Evolutionary conservation across 257 asterid genomes (phyloP).

Genomic region (Penstemon newberryi): DNA sequence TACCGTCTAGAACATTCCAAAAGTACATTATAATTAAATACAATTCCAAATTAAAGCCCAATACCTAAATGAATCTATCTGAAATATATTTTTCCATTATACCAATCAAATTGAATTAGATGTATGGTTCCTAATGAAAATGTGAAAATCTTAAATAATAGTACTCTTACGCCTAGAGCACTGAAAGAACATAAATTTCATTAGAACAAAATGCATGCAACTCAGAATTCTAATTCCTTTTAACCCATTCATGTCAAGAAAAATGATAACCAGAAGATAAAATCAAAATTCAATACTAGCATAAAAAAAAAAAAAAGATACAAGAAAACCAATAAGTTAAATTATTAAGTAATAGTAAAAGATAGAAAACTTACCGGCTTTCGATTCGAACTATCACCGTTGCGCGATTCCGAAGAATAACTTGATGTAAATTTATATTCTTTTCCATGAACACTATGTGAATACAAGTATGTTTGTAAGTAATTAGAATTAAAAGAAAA

Average conservation of each 20-base stretch:
- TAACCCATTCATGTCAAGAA: neutral
- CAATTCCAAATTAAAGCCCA: no score
- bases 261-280: neutral
- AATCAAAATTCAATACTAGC: neutral
- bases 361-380: slow-evolving; percentile 26
- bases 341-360: neutral
- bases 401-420: neutral
- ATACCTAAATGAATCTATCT: no score
- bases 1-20: no score
- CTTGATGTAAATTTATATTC: no score
- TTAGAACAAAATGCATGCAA: no score
- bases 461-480: slow-evolving; percentile 24
- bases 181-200: no score
- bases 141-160: no score
- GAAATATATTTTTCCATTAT: no score
- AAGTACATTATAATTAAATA: no score
- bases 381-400: neutral
- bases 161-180: no score
- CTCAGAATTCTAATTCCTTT: neutral
- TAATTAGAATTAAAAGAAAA: slow-evolving; percentile 13
- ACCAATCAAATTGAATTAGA: no score
- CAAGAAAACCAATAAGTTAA: neutral
- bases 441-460: neutral
- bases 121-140: no score
- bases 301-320: neutral